A percentile compares a stretch with the other conserved stretches of the same genome.
phyloP scores from a whole-genome alignment of 352 stramenopile species.

The Phytopythium vexans region DNA sequence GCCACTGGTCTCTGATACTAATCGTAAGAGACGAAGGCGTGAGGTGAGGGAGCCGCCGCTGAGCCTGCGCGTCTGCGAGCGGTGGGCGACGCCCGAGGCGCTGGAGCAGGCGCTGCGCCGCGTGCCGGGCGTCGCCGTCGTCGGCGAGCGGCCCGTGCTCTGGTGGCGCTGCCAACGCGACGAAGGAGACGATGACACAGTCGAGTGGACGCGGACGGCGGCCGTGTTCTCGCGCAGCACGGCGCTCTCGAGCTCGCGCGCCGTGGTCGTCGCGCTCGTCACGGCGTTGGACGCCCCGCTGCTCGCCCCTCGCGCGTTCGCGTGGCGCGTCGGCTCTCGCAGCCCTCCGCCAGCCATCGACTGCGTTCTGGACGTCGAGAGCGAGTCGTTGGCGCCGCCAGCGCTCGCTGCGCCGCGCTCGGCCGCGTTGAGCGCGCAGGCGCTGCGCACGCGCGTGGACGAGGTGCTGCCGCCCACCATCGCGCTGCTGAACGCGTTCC shows the following conservation, averaged over 20 bases:
- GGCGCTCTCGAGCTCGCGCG: constrained; percentile 49
- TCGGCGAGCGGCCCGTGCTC: constrained; percentile 32
- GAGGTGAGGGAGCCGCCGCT: too few species aligned
- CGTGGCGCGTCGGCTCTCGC: constrained; percentile 58
- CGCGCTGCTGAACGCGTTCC: constrained; percentile 39
- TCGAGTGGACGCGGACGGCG: constrained; percentile 47
- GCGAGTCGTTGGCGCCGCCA: too few species aligned
- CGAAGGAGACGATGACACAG: constrained; percentile 1
- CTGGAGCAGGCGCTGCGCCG: constrained; percentile 12
- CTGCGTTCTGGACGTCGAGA: too few species aligned
- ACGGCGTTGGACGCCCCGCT: constrained; percentile 59
- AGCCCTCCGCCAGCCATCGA: constrained; percentile 22
- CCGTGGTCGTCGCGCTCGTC: constrained; percentile 58
- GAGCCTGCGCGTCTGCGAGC: too few species aligned
- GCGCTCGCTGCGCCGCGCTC: constrained; percentile 10
- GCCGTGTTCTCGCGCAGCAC: constrained; percentile 52
- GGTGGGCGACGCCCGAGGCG: constrained; percentile 10
- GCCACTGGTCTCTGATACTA: too few species aligned
- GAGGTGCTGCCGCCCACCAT: constrained; percentile 48
- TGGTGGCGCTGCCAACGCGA: constrained; percentile 58
- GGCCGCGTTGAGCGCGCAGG: constrained; percentile 7
- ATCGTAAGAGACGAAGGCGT: too few species aligned
- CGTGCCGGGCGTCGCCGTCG: constrained; percentile 42
- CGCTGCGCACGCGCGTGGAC: constrained; percentile 31
- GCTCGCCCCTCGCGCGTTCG: too few species aligned